Conservation (phyloP, 106 monocot species). For the Dendrobium officinale region DNA sequence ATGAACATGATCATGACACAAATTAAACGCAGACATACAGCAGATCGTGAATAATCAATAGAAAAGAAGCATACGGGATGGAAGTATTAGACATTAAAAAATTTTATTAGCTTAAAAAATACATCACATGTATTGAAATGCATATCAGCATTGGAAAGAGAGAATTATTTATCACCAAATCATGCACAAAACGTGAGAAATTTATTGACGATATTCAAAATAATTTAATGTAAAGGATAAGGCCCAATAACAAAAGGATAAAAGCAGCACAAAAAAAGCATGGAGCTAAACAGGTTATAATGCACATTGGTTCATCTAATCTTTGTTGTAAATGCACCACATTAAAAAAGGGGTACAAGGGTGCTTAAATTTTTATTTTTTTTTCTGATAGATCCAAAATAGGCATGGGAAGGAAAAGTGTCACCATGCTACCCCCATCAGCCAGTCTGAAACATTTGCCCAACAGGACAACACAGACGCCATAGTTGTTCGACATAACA, state of each 20-base stretch:
- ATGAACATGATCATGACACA: not conserved
- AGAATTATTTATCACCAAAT: not conserved
- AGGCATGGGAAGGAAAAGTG: not conserved
- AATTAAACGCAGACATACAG: too few relatives aligned
- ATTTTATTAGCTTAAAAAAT: not conserved
- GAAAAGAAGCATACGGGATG: not conserved
- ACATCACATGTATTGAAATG: not conserved
- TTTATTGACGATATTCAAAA: not conserved
- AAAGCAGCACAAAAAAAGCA: not conserved
- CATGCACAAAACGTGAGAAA: not conserved
- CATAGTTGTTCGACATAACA: not conserved
- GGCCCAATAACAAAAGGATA: not conserved
- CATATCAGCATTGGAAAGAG: slow-evolving; percentile 2
- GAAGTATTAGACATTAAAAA: not conserved
- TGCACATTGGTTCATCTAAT: not conserved
- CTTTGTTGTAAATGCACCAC: not conserved
- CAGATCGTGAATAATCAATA: not conserved
- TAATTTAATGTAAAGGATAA: not conserved
- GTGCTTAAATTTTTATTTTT: not conserved
- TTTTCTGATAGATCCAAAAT: not conserved
- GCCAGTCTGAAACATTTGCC: not conserved
- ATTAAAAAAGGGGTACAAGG: not conserved
- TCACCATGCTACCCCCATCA: not conserved
- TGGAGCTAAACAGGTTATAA: not conserved
- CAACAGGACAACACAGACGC: not conserved